These are phyloP conservation scores for Hygrocybe punicea DNA, from an alignment of 768 basidiomycete genomes.

Conservation along the genomic window DNA sequence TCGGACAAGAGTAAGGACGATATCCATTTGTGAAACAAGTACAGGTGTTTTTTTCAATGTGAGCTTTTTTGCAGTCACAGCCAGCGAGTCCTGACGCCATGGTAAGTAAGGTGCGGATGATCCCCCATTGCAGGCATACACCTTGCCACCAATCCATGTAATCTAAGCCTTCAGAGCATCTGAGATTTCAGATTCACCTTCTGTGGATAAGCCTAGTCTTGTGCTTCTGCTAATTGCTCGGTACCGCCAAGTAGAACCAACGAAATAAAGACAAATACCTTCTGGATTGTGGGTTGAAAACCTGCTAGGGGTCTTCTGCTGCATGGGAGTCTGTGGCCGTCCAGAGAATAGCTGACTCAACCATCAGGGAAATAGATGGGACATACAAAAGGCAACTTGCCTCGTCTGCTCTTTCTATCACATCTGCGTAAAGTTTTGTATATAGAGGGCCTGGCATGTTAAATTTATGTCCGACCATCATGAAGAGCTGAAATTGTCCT, in stretches of 20 bases:
- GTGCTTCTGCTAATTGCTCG: no score
- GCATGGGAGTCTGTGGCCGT: background rate
- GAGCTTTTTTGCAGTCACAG: no score
- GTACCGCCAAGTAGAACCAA: background rate
- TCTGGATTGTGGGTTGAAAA: background rate
- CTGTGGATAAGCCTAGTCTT: no score
- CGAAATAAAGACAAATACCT: background rate
- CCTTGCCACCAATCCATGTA: no score
- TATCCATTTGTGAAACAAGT: no score
- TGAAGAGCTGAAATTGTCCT: slow-evolving; percentile 4
- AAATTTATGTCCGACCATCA: slow-evolving; percentile 5
- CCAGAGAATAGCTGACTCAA: background rate
- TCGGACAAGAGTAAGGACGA: no score
- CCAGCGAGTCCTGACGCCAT: no score
- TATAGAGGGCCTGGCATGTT: background rate
- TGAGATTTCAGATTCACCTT: no score
- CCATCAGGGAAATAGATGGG: background rate
- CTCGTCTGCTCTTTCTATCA: slow-evolving; percentile 4
- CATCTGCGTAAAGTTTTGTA: background rate
- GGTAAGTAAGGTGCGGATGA: no score
- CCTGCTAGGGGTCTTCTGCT: background rate
- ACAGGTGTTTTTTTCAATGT: no score
- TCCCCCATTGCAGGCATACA: no score
- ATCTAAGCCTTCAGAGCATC: no score
- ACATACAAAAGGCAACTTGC: background rate